Conservation (phyloP, 345 rosid species). For the Erucastrum elatum region DNA sequence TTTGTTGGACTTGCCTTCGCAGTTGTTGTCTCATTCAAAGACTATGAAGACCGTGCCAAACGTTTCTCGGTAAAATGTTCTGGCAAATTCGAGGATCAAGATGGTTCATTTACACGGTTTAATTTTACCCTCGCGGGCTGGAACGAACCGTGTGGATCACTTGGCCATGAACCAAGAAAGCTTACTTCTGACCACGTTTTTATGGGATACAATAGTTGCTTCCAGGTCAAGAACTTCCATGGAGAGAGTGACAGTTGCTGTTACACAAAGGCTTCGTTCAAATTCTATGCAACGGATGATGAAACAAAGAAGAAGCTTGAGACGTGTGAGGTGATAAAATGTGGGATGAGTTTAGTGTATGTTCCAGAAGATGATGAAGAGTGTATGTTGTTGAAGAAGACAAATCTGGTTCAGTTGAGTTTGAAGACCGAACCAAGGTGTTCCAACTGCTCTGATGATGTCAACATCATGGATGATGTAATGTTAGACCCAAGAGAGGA, state of each 20-base stretch:
- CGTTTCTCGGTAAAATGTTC: slow-evolving; percentile 18
- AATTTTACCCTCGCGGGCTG: slow-evolving; percentile 31
- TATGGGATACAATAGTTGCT: slow-evolving; percentile 35
- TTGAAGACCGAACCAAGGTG: slow-evolving; percentile 4
- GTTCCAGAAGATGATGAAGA: slow-evolving; percentile 27
- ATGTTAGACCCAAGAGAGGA: slow-evolving; percentile 22
- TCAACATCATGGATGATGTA: slow-evolving; percentile 8
- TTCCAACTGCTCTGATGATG: neutral
- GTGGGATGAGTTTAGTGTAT: slow-evolving; percentile 39
- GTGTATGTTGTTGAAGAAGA: slow-evolving; percentile 29
- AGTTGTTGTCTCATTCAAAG: slow-evolving; percentile 33
- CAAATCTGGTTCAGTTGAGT: slow-evolving; percentile 14
- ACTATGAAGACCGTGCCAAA: neutral
- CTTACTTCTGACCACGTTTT: slow-evolving; percentile 31
- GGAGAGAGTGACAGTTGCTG: slow-evolving; percentile 25
- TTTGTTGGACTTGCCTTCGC: slow-evolving; percentile 41
- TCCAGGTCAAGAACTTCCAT: slow-evolving; percentile 19
- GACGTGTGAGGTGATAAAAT: slow-evolving; percentile 29
- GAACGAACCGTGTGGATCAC: slow-evolving; percentile 30
- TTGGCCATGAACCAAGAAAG: slow-evolving; percentile 26
- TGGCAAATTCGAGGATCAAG: slow-evolving; percentile 29
- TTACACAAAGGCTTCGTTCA: slow-evolving; percentile 36
- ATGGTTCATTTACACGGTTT: slow-evolving; percentile 16
- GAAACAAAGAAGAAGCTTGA: slow-evolving; percentile 21
- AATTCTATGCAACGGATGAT: slow-evolving; percentile 34